A percentile compares a stretch with the other conserved stretches of the same genome.
Evolutionary conservation across 495 filamentous ascomycete genomes (phyloP).

Genomic region (Aspergillus nanangensis): DNA sequence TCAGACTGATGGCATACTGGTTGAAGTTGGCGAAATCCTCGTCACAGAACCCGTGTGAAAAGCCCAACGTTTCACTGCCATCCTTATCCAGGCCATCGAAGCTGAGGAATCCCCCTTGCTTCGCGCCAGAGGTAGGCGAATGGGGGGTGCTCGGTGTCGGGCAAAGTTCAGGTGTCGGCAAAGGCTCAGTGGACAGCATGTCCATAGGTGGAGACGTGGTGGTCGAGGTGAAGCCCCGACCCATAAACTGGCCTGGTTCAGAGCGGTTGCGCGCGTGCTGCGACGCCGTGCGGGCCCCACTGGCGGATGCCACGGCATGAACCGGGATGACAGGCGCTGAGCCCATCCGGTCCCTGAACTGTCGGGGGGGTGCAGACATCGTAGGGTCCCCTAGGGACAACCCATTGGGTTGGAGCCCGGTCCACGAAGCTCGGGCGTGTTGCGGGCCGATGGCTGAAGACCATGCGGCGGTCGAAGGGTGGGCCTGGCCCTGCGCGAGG

Average conservation of each 20-base stretch:
- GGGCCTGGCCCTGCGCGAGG: constrained; percentile 12
- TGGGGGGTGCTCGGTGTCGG: constrained; percentile 34
- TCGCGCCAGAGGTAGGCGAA: constrained; percentile 22
- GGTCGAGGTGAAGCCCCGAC: background rate
- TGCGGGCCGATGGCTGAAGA: constrained; percentile 3
- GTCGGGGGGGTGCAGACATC: constrained; percentile 20
- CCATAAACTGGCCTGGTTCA: no score
- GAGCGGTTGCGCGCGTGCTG: constrained; percentile 21
- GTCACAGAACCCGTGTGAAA: constrained; percentile 25
- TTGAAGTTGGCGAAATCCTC: constrained; percentile 18
- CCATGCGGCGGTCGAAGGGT: constrained; percentile 15
- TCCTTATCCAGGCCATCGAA: constrained; percentile 3
- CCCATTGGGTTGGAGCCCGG: constrained; percentile 13
- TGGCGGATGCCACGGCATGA: constrained; percentile 13
- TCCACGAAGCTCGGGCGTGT: constrained; percentile 18
- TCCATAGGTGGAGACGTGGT: constrained; percentile 20
- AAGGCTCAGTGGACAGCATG: constrained; percentile 22
- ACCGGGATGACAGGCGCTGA: constrained; percentile 36
- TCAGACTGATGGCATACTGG: constrained; percentile 31
- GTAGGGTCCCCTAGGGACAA: constrained; percentile 12
- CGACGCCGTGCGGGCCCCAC: background rate
- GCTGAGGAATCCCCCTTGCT: background rate
- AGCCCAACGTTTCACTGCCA: constrained; percentile 17
- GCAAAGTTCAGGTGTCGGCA: constrained; percentile 34
- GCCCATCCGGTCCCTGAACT: constrained; percentile 36